Evolutionary conservation across 2,329 filamentous ascomycete genomes (phyloP).

Genomic region (Fusarium anthophilum): DNA sequence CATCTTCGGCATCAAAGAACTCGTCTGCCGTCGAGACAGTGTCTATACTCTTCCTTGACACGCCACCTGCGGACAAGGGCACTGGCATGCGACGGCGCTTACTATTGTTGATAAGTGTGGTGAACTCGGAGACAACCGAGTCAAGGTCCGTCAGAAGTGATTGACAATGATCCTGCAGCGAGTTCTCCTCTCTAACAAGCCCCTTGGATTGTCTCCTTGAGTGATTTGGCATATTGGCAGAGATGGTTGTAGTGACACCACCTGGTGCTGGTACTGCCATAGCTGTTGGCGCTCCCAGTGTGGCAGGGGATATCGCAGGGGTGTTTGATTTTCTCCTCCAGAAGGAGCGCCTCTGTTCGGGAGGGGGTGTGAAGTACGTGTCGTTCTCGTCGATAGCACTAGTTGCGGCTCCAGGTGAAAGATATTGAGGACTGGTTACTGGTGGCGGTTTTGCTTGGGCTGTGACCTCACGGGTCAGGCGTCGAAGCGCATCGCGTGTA

Average conservation of each 20-base stretch:
- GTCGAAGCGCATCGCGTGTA: conserved; percentile 86
- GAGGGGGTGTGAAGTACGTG: conserved; percentile 60
- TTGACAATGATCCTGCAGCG: conserved; percentile 83
- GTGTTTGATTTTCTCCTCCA: conserved; percentile 89
- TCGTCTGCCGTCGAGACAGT: conserved; percentile 82
- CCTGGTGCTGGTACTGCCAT: conserved; percentile 56
- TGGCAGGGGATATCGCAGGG: conserved; percentile 53
- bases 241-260: conserved; percentile 44
- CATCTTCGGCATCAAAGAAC: conserved; percentile 89
- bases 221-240: conserved; percentile 46
- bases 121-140: conserved; percentile 83
- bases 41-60: conserved; percentile 75
- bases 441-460: conserved; percentile 51
- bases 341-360: conserved; percentile 71
- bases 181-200: conserved; percentile 64
- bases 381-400: conserved; percentile 62
- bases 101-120: conserved; percentile 77
- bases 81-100: conserved; percentile 75
- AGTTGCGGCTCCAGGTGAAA: conserved; percentile 55
- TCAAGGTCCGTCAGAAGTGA: conserved; percentile 88
- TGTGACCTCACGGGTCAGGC: conserved; percentile 86
- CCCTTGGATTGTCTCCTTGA: conserved; percentile 51
- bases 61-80: conserved; percentile 58
- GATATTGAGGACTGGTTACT: conserved; percentile 43
- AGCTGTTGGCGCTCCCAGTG: conserved; percentile 51